Evolutionary conservation across 2,329 filamentous ascomycete genomes (phyloP).

Genomic region (Colletotrichum salicis): DNA sequence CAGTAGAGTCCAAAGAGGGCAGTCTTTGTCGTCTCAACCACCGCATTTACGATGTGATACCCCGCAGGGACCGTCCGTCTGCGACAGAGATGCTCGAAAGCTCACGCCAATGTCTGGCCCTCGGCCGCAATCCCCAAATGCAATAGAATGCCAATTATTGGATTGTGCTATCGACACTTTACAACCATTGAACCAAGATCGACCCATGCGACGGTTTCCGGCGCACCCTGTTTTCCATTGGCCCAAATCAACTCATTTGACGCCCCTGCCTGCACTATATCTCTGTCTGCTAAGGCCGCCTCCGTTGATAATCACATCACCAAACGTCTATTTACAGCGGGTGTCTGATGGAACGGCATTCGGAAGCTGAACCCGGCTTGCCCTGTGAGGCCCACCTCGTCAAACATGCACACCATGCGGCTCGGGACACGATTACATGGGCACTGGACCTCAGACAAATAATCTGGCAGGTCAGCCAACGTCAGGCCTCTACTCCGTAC

Average conservation of each 20-base stretch:
- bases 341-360: not conserved
- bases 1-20: not conserved
- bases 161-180: not conserved
- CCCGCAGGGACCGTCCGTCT: constrained; percentile 23
- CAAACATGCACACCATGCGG: constrained; percentile 16
- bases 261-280: not conserved
- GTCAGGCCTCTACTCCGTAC: not conserved
- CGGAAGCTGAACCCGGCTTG: not conserved
- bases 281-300: not conserved
- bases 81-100: constrained; percentile 8
- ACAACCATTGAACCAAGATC: not conserved
- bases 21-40: not conserved
- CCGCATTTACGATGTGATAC: not conserved
- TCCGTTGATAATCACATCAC: constrained; percentile 1
- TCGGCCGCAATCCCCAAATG: constrained; percentile 2
- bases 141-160: constrained; percentile 6
- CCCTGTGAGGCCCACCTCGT: constrained; percentile 1
- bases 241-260: not conserved
- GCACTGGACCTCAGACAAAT: not conserved
- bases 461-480: not conserved
- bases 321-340: constrained; percentile 2
- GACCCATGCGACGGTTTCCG: not conserved
- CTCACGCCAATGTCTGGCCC: not conserved
- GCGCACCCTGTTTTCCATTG: not conserved
- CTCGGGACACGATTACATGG: constrained; percentile 3